phyloP scores from a whole-genome alignment of 441 rosid species.

The Syzygium malaccense region DNA sequence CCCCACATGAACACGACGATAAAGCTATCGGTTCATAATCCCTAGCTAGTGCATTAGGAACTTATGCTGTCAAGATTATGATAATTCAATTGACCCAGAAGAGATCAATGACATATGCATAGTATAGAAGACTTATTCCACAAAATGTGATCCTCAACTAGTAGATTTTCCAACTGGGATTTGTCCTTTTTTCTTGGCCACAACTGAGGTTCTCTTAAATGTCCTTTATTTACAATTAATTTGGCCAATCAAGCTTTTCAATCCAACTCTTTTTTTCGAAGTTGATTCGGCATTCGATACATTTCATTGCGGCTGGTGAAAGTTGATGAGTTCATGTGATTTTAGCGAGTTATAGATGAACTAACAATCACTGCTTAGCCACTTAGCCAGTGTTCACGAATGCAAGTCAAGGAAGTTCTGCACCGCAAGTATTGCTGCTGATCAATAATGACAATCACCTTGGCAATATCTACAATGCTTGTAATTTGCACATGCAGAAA shows the following conservation, averaged over 20 bases:
- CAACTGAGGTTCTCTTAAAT: background rate
- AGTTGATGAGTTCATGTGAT: background rate
- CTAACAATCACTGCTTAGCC: background rate
- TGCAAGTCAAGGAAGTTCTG: no score
- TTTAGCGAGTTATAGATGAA: no score
- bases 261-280: background rate
- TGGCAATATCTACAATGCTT: background rate
- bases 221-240: background rate
- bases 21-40: fast-evolving
- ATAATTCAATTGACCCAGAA: background rate
- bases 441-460: no score
- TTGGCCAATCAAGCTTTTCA: background rate
- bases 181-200: no score
- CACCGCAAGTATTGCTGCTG: no score
- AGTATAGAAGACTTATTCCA: background rate
- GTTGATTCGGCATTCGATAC: background rate
- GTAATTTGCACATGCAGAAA: background rate
- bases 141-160: no score
- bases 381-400: background rate
- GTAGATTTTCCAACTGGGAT: background rate
- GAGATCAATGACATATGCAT: background rate
- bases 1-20: background rate
- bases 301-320: background rate
- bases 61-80: background rate
- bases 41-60: background rate